These are phyloP conservation scores for Lanmaoa rubissima DNA, from an alignment of 768 basidiomycete genomes.

Conservation along the genomic window DNA sequence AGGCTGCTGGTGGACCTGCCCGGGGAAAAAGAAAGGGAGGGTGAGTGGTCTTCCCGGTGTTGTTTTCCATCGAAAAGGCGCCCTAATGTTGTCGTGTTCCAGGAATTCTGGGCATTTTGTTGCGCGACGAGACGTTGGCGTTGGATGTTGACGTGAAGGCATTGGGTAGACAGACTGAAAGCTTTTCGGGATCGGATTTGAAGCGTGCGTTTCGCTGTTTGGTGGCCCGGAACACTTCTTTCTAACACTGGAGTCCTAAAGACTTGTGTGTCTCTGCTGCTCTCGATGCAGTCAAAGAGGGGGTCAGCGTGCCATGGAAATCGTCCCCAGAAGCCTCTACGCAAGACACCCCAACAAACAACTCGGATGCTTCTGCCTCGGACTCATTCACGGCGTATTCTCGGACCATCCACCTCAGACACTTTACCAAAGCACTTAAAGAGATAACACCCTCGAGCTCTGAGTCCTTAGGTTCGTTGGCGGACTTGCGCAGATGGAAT, in stretches of 20 bases:
- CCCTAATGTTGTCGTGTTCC: constrained; percentile 6
- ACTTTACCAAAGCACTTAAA: constrained; percentile 81
- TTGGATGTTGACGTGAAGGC: constrained; percentile 57
- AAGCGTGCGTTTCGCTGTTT: constrained; percentile 63
- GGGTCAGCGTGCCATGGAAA: constrained; percentile 77
- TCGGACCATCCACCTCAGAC: constrained; percentile 51
- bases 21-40: constrained; percentile 80
- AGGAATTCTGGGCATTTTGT: constrained; percentile 87
- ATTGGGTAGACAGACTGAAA: constrained; percentile 72
- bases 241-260: constrained; percentile 31
- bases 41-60: constrained; percentile 39
- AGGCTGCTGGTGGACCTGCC: constrained; percentile 88
- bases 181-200: constrained; percentile 92
- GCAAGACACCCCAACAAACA: background rate
- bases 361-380: constrained; percentile 7
- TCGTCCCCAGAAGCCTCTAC: constrained; percentile 5
- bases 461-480: constrained; percentile 71
- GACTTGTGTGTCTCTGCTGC: constrained; percentile 94
- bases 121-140: constrained; percentile 75
- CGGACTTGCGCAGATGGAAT: constrained; percentile 84
- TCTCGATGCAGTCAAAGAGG: constrained; percentile 87
- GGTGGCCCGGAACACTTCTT: background rate
- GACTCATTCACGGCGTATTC: constrained; percentile 9
- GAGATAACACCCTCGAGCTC: constrained; percentile 91
- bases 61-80: background rate